Conservation (phyloP, 371 early-diverging fungal species). For the Mucor indicus region DNA sequence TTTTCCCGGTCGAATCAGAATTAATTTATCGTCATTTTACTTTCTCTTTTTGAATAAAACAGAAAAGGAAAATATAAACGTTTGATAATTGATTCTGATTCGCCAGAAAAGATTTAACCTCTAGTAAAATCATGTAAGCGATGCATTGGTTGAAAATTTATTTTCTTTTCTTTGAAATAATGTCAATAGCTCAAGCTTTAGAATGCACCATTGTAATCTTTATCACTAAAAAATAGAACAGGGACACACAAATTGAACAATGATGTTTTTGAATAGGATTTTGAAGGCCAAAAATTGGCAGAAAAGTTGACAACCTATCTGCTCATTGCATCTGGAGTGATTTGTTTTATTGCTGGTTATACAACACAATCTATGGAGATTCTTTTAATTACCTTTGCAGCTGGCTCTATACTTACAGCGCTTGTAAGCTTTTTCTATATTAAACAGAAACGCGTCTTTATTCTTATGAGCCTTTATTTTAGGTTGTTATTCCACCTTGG, state of each 20-base stretch:
- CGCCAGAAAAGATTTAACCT: too few relatives aligned
- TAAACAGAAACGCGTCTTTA: not conserved
- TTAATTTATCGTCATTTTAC: too few relatives aligned
- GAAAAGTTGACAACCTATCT: slow-evolving; percentile 10
- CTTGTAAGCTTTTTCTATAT: slow-evolving; percentile 7
- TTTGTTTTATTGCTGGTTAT: slow-evolving; percentile 18
- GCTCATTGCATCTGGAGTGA: slow-evolving; percentile 16
- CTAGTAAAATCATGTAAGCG: too few relatives aligned
- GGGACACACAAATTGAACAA: not conserved
- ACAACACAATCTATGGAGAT: slow-evolving; percentile 11
- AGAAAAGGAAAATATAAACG: too few relatives aligned
- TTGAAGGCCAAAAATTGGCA: slow-evolving; percentile 19
- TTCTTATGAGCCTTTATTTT: not conserved
- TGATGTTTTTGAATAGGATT: slow-evolving; percentile 14
- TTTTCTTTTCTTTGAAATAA: not conserved
- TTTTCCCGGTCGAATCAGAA: too few relatives aligned
- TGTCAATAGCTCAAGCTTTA: slow-evolving; percentile 16
- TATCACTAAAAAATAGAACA: not conserved
- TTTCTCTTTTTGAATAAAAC: too few relatives aligned
- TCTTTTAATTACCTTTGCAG: slow-evolving; percentile 7
- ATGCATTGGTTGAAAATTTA: too few relatives aligned
- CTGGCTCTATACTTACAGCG: slow-evolving; percentile 13
- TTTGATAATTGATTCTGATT: too few relatives aligned
- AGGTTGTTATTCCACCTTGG: slow-evolving; percentile 27
- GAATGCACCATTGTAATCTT: slow-evolving; percentile 22